Percentiles rank a stretch among this genome's conserved stretches.
Evolutionary conservation across 306 rosid genomes (phyloP).

Genomic region (Cicer pinnatifidum): DNA sequence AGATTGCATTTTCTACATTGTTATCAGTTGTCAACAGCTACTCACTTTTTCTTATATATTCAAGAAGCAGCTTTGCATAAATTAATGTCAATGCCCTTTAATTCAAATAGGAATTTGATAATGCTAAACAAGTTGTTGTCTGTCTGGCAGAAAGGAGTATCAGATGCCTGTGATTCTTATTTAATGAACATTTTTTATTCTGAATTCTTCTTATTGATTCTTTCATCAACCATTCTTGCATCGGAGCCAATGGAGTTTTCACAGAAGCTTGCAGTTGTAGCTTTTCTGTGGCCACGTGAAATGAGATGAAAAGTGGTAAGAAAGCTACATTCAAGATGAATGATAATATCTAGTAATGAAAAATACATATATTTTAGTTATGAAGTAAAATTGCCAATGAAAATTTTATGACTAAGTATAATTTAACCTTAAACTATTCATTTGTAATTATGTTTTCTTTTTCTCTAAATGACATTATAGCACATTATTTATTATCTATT

Average conservation of each 20-base stretch:
- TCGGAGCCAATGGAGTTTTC: background rate
- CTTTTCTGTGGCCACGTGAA: background rate
- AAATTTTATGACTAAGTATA: too few relatives aligned
- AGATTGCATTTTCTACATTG: constrained; percentile 10
- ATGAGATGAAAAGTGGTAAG: too few relatives aligned
- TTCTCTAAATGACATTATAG: too few relatives aligned
- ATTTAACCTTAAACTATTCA: too few relatives aligned
- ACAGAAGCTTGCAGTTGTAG: background rate
- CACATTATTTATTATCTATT: too few relatives aligned
- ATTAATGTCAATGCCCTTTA: constrained; percentile 25
- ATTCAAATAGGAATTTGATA: background rate
- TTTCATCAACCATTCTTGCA: background rate
- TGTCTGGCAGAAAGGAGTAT: background rate
- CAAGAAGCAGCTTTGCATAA: constrained; percentile 35
- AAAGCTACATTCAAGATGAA: too few relatives aligned
- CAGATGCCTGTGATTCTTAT: background rate
- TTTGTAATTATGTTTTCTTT: too few relatives aligned
- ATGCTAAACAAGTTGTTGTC: background rate
- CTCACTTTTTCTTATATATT: constrained; percentile 1
- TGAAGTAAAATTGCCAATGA: too few relatives aligned
- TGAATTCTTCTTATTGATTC: background rate
- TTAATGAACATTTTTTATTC: background rate
- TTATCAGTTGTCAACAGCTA: constrained; percentile 15
- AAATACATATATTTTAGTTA: too few relatives aligned
- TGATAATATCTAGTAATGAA: too few relatives aligned